Evolutionary conservation across 2,329 filamentous ascomycete species (phyloP), one percentile per base, ranked within the genome.

Genomic region (Phaeophleospora eucalypticola): DNA sequence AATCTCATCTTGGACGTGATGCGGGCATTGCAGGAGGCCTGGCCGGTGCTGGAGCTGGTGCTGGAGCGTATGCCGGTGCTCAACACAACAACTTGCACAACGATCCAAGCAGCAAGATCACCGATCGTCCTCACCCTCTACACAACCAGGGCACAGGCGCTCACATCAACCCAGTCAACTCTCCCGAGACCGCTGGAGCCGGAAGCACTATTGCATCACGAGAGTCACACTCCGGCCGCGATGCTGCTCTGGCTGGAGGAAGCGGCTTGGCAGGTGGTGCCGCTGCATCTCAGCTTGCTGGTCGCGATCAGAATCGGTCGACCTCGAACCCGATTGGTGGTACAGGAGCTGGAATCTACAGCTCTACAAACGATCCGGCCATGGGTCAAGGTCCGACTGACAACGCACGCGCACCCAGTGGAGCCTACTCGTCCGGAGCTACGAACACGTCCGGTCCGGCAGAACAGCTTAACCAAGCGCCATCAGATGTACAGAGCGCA

Each of bases 171-270:
- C 33, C 34, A 17, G 27, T 38, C 8, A 19, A 15, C 29, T 20
- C 42, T 27, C 42, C 42, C 3, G 21, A 27, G 9, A n/a, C 36
- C 4, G 20, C 24, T n/a, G 35, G 9, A 15, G 19, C 20, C 6
- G 41, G 27, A 36, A 29, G 24, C 24, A 29, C 24, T 29, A n/a
- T 12, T 12, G 24, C 24, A 29, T 6, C 24, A 29, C 12, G 24
- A n/a, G 27, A 42, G 3, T 53, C 43, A 17, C 62, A 65, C 41
- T 55, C 63, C 20, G 63, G 62, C 21, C 59, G 63, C 15, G 60
- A 68, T 43, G 61, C 62, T 43, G 64, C 61, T 12, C 33, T 65
- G 4, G 63, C 52, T 17, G 64, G 57, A 35, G 65, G 62, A 16
- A 58, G 55, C 20, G 64, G 61, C 4, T 56, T 57, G 19, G 57